phyloP scores from a whole-genome alignment of 2,329 filamentous ascomycete species.

The Fusarium verticillioides region DNA sequence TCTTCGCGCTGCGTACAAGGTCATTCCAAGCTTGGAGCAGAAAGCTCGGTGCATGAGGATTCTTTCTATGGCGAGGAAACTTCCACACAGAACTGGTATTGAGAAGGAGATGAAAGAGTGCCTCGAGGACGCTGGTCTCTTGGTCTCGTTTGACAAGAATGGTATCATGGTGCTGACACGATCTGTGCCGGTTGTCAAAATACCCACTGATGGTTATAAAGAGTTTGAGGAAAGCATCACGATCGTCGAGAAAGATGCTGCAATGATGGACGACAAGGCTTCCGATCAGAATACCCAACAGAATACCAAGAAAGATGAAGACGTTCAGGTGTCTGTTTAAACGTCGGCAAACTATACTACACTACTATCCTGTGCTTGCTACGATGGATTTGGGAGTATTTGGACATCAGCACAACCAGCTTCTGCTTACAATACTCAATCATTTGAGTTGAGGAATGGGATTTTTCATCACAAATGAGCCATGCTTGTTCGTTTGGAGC shows the following conservation, averaged over 20 bases:
- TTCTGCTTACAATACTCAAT: not conserved
- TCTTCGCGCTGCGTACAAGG: slow-evolving; percentile 8
- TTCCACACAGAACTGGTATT: not conserved
- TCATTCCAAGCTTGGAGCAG: not conserved
- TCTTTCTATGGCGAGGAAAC: not conserved
- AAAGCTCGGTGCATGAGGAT: not conserved
- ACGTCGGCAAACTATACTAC: not conserved
- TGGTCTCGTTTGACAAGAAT: not conserved
- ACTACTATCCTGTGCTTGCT: not conserved
- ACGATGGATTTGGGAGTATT: not conserved
- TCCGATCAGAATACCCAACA: not conserved
- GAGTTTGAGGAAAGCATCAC: not conserved
- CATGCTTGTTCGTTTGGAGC: not conserved
- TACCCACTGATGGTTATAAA: not conserved
- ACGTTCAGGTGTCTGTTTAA: not conserved
- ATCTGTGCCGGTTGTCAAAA: not conserved
- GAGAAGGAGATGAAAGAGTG: not conserved
- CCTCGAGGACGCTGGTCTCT: not conserved
- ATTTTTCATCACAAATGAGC: not conserved
- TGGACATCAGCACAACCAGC: not conserved
- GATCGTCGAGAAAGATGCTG: not conserved
- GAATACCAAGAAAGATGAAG: not conserved
- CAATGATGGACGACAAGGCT: not conserved
- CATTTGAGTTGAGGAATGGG: not conserved
- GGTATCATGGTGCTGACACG: not conserved